Evolutionary conservation across 1,284 basidiomycete species (phyloP).

Genomic region (Schizophyllum amplum): DNA sequence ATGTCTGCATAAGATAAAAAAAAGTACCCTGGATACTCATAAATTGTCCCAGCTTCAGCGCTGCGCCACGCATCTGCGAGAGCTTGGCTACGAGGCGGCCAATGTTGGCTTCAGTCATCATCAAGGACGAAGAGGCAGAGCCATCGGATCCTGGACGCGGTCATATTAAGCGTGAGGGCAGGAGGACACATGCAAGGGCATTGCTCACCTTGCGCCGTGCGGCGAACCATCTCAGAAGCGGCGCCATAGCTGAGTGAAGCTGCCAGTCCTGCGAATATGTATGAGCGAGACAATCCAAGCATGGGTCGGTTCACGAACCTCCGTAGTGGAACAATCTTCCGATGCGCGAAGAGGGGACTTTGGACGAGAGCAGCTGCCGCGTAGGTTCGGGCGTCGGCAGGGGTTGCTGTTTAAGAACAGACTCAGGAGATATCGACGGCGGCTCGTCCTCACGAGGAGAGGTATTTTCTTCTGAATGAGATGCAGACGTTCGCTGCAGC

Average conservation of each 20-base stretch:
- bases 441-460: not conserved
- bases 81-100: slow-evolving; percentile 87
- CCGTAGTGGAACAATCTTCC: slow-evolving; percentile 91
- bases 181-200: slow-evolving; percentile 1
- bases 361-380: slow-evolving; percentile 65
- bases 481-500: not conserved
- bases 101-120: slow-evolving; percentile 88
- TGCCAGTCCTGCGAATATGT: slow-evolving; percentile 50
- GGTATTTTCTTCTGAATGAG: not conserved
- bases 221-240: slow-evolving; percentile 51
- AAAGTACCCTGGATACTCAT: slow-evolving; percentile 88
- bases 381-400: slow-evolving; percentile 7
- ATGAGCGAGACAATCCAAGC: not conserved
- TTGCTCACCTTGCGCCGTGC: slow-evolving; percentile 20
- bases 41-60: slow-evolving; percentile 95
- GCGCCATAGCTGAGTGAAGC: slow-evolving; percentile 68
- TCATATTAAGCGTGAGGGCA: slow-evolving; percentile 13
- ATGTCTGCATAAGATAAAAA: not conserved
- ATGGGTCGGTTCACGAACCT: slow-evolving; percentile 38
- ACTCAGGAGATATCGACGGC: not conserved
- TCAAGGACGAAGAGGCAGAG: slow-evolving; percentile 49
- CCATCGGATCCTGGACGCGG: slow-evolving; percentile 25
- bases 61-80: slow-evolving; percentile 92
- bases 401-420: slow-evolving; percentile 3
- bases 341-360: slow-evolving; percentile 82